These are phyloP conservation scores for Penicillium steckii DNA, from an alignment of 495 filamentous ascomycete genomes.

Conservation along the genomic window DNA sequence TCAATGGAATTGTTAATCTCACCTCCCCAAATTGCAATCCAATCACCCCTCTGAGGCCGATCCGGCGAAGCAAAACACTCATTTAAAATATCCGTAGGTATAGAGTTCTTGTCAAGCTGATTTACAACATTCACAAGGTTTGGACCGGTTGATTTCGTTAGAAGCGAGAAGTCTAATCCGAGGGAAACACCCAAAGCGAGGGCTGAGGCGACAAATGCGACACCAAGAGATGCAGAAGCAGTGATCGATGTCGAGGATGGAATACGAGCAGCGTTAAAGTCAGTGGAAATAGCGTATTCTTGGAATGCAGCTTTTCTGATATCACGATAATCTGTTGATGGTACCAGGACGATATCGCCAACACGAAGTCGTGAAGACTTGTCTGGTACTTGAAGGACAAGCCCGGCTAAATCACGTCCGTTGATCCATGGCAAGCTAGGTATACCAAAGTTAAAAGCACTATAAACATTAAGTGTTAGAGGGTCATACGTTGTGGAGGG, in stretches of 20 bases:
- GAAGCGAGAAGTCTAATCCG: constrained; percentile 54
- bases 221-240: constrained; percentile 58
- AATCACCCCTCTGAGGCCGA: constrained; percentile 52
- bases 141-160: constrained; percentile 44
- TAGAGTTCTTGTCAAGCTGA: constrained; percentile 27
- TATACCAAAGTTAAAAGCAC: constrained; percentile 65
- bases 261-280: constrained; percentile 61
- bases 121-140: constrained; percentile 48
- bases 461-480: neutral
- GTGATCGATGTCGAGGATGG: constrained; percentile 46
- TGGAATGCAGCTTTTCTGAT: constrained; percentile 67
- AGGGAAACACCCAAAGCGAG: constrained; percentile 60
- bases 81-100: constrained; percentile 51
- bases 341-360: constrained; percentile 59
- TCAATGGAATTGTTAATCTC: constrained; percentile 14
- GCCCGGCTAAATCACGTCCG: constrained; percentile 62
- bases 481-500: neutral
- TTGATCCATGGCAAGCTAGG: constrained; percentile 65
- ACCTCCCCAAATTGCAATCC: constrained; percentile 71
- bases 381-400: constrained; percentile 49
- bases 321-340: constrained; percentile 71
- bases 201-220: constrained; percentile 61
- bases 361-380: constrained; percentile 43
- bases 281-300: constrained; percentile 61
- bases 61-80: constrained; percentile 56